phyloP scores from a whole-genome alignment of 2,329 filamentous ascomycete genomes.

The Geosmithia morbida region DNA sequence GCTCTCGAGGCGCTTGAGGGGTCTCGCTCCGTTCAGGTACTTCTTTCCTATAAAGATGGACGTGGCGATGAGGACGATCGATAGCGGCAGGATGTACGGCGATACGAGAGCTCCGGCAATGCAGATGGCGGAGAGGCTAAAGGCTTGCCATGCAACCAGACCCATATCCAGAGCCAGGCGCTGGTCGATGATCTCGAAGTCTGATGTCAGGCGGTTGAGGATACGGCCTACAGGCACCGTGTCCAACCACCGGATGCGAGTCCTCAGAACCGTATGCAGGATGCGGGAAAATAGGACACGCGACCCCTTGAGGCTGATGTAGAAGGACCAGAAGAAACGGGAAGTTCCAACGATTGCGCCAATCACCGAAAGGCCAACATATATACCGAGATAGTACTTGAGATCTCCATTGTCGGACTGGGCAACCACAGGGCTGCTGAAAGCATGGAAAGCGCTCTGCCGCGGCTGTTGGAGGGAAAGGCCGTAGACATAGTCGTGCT shows the following conservation, averaged over 20 bases:
- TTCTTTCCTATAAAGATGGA: conserved; percentile 42
- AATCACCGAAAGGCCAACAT: conserved; percentile 43
- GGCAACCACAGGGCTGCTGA: conserved; percentile 13
- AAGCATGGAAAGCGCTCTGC: conserved; percentile 26
- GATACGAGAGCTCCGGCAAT: conserved; percentile 56
- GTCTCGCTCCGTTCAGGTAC: conserved; percentile 58
- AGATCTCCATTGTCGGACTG: conserved; percentile 22
- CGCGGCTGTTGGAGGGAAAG: conserved; percentile 26
- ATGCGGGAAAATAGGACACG: conserved; percentile 51
- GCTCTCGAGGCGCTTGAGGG: conserved; percentile 65
- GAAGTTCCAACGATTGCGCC: conserved; percentile 45
- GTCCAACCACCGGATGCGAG: conserved; percentile 67
- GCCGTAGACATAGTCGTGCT: conserved; percentile 26
- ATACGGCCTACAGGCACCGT: conserved; percentile 66
- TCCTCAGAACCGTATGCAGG: conserved; percentile 51
- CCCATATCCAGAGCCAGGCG: conserved; percentile 48
- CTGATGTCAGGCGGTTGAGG: conserved; percentile 63
- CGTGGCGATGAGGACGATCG: conserved; percentile 39
- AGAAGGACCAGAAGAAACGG: conserved; percentile 48
- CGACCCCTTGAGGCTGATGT: conserved; percentile 55
- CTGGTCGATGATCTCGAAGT: conserved; percentile 62
- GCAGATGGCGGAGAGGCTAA: conserved; percentile 51
- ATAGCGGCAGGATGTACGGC: conserved; percentile 47
- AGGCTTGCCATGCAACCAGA: conserved; percentile 42
- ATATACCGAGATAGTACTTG: conserved; percentile 53